Percentiles rank a stretch among this genome's conserved stretches.
phyloP scores from a whole-genome alignment of 805 yeast species.

The Myxozyma melibiosi region DNA sequence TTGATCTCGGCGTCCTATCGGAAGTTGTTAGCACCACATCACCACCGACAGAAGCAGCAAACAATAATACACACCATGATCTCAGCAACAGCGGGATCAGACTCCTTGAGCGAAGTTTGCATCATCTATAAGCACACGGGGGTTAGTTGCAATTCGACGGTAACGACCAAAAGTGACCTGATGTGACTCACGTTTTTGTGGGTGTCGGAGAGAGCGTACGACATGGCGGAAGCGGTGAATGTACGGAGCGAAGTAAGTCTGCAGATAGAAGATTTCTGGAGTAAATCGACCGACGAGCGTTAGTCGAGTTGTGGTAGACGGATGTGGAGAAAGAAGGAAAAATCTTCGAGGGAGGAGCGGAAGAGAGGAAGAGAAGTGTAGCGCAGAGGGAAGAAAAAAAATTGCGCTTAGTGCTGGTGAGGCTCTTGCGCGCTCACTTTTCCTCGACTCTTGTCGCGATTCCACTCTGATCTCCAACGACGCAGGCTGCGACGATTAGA shows the following conservation, averaged over 20 bases:
- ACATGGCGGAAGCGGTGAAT: slow-evolving; percentile 18
- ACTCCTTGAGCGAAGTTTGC: slow-evolving; percentile 37
- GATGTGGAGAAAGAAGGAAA: background rate
- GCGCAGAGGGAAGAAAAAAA: slow-evolving; percentile 5
- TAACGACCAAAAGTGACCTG: too few species aligned
- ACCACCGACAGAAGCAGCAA: background rate
- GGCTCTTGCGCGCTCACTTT: too few species aligned
- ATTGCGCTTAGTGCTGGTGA: background rate
- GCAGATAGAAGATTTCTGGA: slow-evolving; percentile 1
- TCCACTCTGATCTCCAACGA: too few species aligned
- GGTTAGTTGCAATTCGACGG: background rate
- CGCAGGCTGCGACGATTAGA: too few species aligned
- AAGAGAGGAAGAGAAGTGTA: too few species aligned
- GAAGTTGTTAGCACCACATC: background rate
- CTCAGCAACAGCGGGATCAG: slow-evolving; percentile 47
- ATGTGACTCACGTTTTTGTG: slow-evolving; percentile 26
- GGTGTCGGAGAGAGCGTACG: slow-evolving; percentile 33
- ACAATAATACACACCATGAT: slow-evolving; percentile 38
- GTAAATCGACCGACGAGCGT: too few species aligned
- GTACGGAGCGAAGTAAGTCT: background rate
- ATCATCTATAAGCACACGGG: slow-evolving; percentile 33
- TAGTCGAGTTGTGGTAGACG: too few species aligned
- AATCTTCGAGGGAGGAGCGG: background rate
- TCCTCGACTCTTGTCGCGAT: too few species aligned
- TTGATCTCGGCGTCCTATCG: slow-evolving; percentile 65